Conservation (phyloP, 345 rosid species). For the Aethionema arabicum region DNA sequence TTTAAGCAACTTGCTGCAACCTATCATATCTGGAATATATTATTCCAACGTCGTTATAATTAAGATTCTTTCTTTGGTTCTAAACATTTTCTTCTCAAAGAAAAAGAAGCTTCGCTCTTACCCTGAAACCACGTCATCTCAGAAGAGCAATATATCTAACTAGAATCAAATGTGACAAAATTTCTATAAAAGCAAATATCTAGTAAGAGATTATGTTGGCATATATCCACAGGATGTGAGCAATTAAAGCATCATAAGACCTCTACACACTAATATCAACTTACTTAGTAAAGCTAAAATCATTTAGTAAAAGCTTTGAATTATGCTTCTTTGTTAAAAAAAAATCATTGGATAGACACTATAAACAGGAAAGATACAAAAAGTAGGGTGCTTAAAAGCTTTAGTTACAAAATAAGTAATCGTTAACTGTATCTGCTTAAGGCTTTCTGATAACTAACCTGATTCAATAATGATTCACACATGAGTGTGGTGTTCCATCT, state of each 20-base stretch:
- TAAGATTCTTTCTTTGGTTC: constrained; percentile 40
- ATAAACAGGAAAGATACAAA: constrained; percentile 24
- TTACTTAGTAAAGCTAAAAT: constrained; percentile 10
- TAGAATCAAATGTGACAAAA: constrained; percentile 9
- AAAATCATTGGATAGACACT: constrained; percentile 1
- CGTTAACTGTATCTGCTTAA: constrained; percentile 30
- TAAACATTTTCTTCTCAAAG: constrained; percentile 39
- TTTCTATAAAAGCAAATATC: constrained; percentile 18
- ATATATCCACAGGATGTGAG: not conserved
- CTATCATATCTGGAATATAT: constrained; percentile 39
- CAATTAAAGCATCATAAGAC: constrained; percentile 19
- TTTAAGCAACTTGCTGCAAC: constrained; percentile 61
- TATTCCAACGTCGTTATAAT: constrained; percentile 43
- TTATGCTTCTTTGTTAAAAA: not conserved
- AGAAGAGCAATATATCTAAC: constrained; percentile 18
- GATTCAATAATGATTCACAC: constrained; percentile 21
- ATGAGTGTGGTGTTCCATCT: constrained; percentile 33
- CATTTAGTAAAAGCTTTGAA: constrained; percentile 5
- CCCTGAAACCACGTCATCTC: constrained; percentile 24
- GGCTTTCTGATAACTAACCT: constrained; percentile 32
- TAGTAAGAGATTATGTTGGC: not conserved
- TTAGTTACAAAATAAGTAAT: constrained; percentile 20
- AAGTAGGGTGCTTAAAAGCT: constrained; percentile 26
- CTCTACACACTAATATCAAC: constrained; percentile 24
- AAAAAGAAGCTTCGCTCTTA: constrained; percentile 37